Evolutionary conservation across 352 stramenopile species (phyloP), one percentile per base, ranked within the genome.

Genomic region (Phytophthora agathidicida): DNA sequence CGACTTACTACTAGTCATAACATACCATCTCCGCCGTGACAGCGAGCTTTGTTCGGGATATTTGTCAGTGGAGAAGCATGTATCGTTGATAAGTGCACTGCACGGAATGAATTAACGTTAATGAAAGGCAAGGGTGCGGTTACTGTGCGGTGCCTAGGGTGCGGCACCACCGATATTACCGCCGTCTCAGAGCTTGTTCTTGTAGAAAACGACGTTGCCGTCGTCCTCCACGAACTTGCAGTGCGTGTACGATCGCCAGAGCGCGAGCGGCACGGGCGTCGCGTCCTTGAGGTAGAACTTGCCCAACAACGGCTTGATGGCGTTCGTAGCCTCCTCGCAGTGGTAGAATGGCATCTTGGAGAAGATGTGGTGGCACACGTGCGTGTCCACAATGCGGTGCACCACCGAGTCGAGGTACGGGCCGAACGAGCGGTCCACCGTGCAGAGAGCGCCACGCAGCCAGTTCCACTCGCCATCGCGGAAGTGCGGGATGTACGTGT

Each of bases 321-420:
- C 88, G 33, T 93, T 72, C 7, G 96, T 99, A 9, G 97, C 97
- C 55, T 99, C 94, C 48, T 94, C 67, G 8, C 96, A 97, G 76
- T 99, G 95, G 87, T 99, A 99, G 73, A 98, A 99, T 13, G 97
- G 97, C 92, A 99, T 98, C 81, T 99, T 98, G 70, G 96, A 98
- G 75, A 99, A 99, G 44, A 99, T 90, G 76, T 99, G 97, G 78
- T 99, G 97, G 46, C 83, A 91, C 47, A 99, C 96, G 79, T 99
- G 97, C 31, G 97, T 99, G 80, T 97, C 94, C 28, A 93, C 88
- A 72, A 99, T 99, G 77, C 97, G 95, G 83, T 99, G 97, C 68
- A 99, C 88, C 53, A 98, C 95, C 60, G 94, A 89, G 73, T 99
- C 95, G 50, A 99, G 92, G 63, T 98, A 98, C 31, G 79, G 56